Evolutionary conservation across 139 green algal species (phyloP).

Genomic region (Chlorella sp.): DNA sequence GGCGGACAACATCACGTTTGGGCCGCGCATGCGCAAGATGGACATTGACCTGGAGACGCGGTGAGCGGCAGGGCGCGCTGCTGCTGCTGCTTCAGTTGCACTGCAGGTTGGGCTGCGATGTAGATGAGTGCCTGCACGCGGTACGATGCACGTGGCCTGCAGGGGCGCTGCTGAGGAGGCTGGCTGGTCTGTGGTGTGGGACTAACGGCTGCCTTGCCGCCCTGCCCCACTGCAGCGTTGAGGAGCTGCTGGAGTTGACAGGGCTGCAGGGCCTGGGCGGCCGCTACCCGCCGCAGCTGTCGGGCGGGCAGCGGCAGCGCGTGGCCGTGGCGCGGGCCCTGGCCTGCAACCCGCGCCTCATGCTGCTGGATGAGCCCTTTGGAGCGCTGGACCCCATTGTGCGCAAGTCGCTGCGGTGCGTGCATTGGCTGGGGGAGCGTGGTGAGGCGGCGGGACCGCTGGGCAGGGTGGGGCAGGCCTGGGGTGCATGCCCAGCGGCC

Average conservation of each 20-base stretch:
- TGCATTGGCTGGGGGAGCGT: not conserved
- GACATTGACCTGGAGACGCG: conserved; percentile 71
- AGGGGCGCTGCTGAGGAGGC: too few relatives aligned
- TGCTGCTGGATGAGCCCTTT: conserved; percentile 92
- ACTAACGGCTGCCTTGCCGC: not conserved
- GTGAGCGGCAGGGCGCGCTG: conserved; percentile 34
- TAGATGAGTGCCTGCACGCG: too few relatives aligned
- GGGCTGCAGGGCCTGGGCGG: conserved; percentile 74
- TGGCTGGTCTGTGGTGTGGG: too few relatives aligned
- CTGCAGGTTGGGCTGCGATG: too few relatives aligned
- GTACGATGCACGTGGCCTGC: too few relatives aligned
- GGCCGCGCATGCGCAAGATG: conserved; percentile 78
- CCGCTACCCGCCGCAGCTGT: conserved; percentile 81
- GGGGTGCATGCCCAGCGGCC: too few relatives aligned
- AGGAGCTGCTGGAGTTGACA: conserved; percentile 86
- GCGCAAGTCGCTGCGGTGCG: conserved; percentile 68
- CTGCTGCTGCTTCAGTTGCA: too few relatives aligned
- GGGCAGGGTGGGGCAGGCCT: too few relatives aligned
- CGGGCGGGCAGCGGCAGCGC: conserved; percentile 67
- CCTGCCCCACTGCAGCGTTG: conserved; percentile 49
- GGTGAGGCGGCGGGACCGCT: too few relatives aligned
- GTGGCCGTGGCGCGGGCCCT: conserved; percentile 66
- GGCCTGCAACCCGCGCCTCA: conserved; percentile 75
- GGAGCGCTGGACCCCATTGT: conserved; percentile 84
- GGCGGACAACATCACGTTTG: conserved; percentile 92